phyloP scores from a whole-genome alignment of 768 basidiomycete species.

The Leccinum truebloodii region DNA sequence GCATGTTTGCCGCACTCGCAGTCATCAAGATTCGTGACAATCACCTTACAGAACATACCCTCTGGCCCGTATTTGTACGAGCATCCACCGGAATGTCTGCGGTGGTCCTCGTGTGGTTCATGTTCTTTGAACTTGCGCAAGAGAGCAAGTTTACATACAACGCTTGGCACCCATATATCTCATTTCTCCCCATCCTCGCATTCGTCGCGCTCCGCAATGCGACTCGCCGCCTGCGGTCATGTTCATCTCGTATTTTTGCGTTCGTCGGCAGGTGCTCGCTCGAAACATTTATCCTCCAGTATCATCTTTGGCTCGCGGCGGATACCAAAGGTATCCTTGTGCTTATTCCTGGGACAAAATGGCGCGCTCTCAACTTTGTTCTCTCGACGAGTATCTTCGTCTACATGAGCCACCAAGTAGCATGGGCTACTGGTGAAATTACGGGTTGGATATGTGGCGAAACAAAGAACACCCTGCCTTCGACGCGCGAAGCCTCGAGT shows the following conservation, averaged over 20 bases:
- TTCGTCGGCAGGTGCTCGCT: constrained; percentile 87
- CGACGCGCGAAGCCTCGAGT: constrained; percentile 14
- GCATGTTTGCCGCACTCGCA: constrained; percentile 76
- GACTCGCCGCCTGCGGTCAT: constrained; percentile 66
- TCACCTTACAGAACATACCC: constrained; percentile 65
- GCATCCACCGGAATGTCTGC: constrained; percentile 49
- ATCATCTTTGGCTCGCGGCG: constrained; percentile 82
- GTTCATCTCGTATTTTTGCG: constrained; percentile 66
- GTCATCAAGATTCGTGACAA: constrained; percentile 76
- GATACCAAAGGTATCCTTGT: constrained; percentile 83
- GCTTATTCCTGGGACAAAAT: constrained; percentile 70
- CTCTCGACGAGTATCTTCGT: constrained; percentile 78
- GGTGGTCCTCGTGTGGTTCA: constrained; percentile 70
- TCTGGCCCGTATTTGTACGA: constrained; percentile 60
- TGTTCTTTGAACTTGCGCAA: constrained; percentile 76
- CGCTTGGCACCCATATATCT: constrained; percentile 78
- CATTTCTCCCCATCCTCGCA: constrained; percentile 75
- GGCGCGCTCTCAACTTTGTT: constrained; percentile 77
- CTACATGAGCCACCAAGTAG: constrained; percentile 75
- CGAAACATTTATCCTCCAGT: constrained; percentile 91
- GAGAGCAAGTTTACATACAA: constrained; percentile 88
- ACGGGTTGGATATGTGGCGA: constrained; percentile 58
- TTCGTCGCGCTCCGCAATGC: constrained; percentile 80
- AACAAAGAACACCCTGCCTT: constrained; percentile 27
- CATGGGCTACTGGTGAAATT: constrained; percentile 72